These are phyloP conservation scores for Hypoxylon sp. DNA, from an alignment of 2,329 filamentous ascomycete genomes.

Conservation along the genomic window DNA sequence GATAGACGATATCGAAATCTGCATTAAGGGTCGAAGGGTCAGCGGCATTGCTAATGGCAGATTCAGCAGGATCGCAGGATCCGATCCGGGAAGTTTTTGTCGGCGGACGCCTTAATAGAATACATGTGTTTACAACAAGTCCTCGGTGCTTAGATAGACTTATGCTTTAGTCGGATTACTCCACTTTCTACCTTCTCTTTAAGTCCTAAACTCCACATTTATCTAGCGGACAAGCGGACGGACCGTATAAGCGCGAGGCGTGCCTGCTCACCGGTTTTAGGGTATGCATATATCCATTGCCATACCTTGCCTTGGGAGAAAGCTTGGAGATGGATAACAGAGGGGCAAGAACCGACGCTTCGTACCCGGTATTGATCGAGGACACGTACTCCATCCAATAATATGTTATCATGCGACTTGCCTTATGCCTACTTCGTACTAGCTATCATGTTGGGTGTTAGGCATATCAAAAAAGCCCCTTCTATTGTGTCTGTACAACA, in stretches of 20 bases:
- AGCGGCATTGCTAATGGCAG: neutral
- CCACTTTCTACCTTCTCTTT: neutral
- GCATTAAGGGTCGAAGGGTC: conserved; percentile 30
- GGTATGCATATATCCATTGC: conserved; percentile 34
- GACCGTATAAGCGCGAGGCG: conserved; percentile 27
- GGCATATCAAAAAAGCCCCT: neutral
- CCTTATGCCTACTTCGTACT: no score
- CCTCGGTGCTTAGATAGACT: conserved; percentile 3
- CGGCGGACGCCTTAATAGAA: neutral
- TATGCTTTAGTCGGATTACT: conserved; percentile 16
- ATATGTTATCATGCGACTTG: neutral
- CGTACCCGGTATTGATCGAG: neutral
- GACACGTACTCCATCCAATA: no score
- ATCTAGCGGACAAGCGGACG: conserved; percentile 12
- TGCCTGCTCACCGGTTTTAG: conserved; percentile 35
- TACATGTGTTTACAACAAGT: neutral
- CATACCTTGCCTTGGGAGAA: neutral
- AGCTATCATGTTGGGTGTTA: neutral
- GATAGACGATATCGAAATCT: conserved; percentile 42
- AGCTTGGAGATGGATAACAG: conserved; percentile 1
- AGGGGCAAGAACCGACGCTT: conserved; percentile 6
- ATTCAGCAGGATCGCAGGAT: neutral
- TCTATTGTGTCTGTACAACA: neutral
- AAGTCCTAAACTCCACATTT: conserved; percentile 1
- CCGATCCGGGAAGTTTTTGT: neutral